Base-by-base conservation (phyloP, 345 rosid genomes). In the Excoecaria cochinchinensis region DNA sequence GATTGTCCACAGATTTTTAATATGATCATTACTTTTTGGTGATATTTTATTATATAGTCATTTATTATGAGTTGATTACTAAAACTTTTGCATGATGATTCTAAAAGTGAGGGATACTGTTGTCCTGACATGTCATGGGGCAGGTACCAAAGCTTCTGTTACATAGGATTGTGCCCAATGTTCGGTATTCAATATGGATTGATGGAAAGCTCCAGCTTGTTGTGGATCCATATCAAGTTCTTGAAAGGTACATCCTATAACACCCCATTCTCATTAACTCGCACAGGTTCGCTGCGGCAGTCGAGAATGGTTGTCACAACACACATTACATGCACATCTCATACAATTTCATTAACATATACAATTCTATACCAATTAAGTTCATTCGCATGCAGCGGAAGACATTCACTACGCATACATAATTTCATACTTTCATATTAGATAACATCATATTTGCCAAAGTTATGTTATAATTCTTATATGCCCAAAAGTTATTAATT, bases 191-290 rank as follows among this genome's bases (percentile, higher is more conserved):
- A 56, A 83, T 92, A 74, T 94, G 97, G 98, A 85, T 92, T 81
- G 97, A 94, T 79, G 98, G 95, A 44, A 94, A 94, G 85, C 97
- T 94, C 71, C 83, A 87, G 85, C 94, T 92, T 84, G 91, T 92
- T 70, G 82, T 84, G 79, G 97, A 94, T 84, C 98, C 98, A 13
- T 94, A 92, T 79, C 90, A 94, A 86, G 74, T 92, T 81, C 93
- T 94, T 65, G 96, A 92, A 83, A 92, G 96, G 97, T 92, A 77
- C 44, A 58, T n/a, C n/a, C n/a, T n/a, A n/a, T n/a, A n/a, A n/a
- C n/a, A n/a, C n/a, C n/a, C n/a, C n/a, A n/a, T n/a, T n/a, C n/a
- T n/a, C n/a, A n/a, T n/a, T n/a, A n/a, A n/a, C n/a, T n/a, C n/a
- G n/a, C n/a, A n/a, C n/a, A n/a, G n/a, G n/a, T n/a, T n/a, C n/a